Evolutionary conservation across 2,329 filamentous ascomycete genomes (phyloP), one percentile per base, ranked within the genome.

Genomic region (Phyllosticta ampelicida): DNA sequence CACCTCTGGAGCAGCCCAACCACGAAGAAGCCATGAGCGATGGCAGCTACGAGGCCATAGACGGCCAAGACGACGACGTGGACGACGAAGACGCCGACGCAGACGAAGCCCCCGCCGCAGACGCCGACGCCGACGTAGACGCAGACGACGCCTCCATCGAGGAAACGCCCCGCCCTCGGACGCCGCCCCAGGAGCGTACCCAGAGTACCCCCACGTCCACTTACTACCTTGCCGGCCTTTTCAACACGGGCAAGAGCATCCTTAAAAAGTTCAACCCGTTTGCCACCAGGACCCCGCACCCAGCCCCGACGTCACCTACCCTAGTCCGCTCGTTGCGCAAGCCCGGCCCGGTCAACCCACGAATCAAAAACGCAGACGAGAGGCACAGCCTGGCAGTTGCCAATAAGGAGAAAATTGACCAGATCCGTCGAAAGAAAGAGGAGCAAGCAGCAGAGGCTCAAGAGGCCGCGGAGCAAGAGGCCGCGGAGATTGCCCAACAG

Each of bases 291-390:
- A 16, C 36, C 6, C 36, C 16, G 8, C 8, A 13, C 13, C 36
- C 36, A 16, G 13, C 16, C 3, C n/a, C 36, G 11, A 16, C 36
- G 5, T 44, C 36, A 6, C 36, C 36, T 6, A 44, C 36, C 11
- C 11, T n/a, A 6, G n/a, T n/a, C 36, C 36, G 36, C n/a, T 18
- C 51, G 51, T 19, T n/a, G 36, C 36, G 50, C 44, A 54, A 26
- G 36, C 36, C 13, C 13, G 23, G 5, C 3, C 51, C 51, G 0
- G 6, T 28, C 44, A 44, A 26, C 10, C 56, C 56, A 9, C 56
- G 56, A 19, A 48, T 53, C 51, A 58, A 36, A 16, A 28, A 58
- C 20, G 56, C 56, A 8, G 56, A 58, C 48, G 54, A 53, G 28
- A 30, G 56, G 9, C 51, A 54, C n/a, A 23, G 36, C 20, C 18